Percentiles rank a stretch among this genome's conserved stretches.
phyloP scores from a whole-genome alignment of 352 stramenopile species.

The Pythium brachiatum region DNA sequence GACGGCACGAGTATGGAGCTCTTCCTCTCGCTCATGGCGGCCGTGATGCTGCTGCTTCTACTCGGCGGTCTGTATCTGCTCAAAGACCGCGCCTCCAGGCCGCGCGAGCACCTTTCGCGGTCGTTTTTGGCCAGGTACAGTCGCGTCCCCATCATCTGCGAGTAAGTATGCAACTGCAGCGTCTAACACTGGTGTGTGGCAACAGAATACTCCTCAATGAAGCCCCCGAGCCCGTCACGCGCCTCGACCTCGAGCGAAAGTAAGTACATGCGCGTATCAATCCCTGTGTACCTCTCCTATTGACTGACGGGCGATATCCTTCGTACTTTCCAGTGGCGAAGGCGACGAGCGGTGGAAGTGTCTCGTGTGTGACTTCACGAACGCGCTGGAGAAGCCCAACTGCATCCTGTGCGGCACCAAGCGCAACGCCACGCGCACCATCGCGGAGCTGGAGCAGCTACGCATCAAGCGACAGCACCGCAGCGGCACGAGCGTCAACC shows the following conservation, averaged over 20 bases:
- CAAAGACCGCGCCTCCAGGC: constrained; percentile 30
- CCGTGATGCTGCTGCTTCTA: constrained; percentile 68
- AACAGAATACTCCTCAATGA: constrained; percentile 32
- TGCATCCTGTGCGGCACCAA: constrained; percentile 78
- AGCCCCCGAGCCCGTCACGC: constrained; percentile 51
- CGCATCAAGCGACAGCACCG: constrained; percentile 28
- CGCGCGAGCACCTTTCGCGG: constrained; percentile 25
- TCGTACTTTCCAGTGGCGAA: constrained; percentile 28
- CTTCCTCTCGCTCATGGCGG: constrained; percentile 63
- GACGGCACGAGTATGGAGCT: constrained; percentile 51
- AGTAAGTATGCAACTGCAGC: background rate
- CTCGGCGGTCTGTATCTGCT: constrained; percentile 65
- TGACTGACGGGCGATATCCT: no score
- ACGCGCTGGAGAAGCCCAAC: constrained; percentile 52
- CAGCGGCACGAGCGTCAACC: background rate
- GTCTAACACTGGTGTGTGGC: background rate
- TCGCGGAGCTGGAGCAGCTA: constrained; percentile 24
- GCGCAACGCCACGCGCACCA: constrained; percentile 32
- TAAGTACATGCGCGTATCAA: constrained; percentile 21
- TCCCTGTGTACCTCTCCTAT: no score
- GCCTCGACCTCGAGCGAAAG: constrained; percentile 73
- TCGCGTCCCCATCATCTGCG: background rate
- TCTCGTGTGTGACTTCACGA: constrained; percentile 77
- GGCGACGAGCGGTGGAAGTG: constrained; percentile 75
- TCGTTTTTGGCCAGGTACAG: constrained; percentile 30